Percentiles rank a stretch among this genome's conserved stretches.
phyloP scores from a whole-genome alignment of 208 protist species.

The Leishmania amazonensis region DNA sequence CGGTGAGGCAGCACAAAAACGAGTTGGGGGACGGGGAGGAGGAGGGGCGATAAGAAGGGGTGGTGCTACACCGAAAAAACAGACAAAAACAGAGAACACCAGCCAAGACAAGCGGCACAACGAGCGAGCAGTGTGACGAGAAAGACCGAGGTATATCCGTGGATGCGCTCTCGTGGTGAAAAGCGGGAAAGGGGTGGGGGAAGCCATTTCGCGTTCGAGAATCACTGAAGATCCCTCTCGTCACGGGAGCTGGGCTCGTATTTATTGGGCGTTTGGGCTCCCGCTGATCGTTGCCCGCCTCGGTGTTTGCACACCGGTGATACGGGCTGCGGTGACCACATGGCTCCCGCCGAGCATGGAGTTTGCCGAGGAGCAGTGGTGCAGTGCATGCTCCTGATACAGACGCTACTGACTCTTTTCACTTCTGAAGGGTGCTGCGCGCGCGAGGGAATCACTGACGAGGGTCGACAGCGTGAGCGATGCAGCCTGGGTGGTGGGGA shows the following conservation, averaged over 20 bases:
- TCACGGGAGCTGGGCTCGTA: conserved; percentile 6
- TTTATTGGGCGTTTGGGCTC: too few species aligned
- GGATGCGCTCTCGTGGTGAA: neutral
- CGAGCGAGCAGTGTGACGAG: neutral
- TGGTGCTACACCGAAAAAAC: conserved; percentile 17
- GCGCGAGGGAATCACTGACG: neutral
- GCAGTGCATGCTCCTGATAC: conserved; percentile 1
- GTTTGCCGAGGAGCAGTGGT: neutral
- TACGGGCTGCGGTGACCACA: neutral
- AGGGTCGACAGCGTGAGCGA: neutral
- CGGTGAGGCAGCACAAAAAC: neutral
- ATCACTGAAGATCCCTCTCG: neutral
- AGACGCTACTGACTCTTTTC: neutral
- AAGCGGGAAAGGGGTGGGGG: neutral
- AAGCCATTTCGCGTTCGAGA: neutral
- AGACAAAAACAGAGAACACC: neutral
- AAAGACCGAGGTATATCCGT: neutral
- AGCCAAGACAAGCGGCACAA: neutral
- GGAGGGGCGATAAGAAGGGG: neutral
- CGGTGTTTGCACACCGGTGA: neutral
- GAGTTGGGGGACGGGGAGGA: neutral
- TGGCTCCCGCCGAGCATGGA: neutral
- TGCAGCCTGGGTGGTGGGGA: neutral
- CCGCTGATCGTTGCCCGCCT: neutral
- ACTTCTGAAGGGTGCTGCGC: neutral